phyloP scores from a whole-genome alignment of 1,284 basidiomycete genomes.

The Pseudozyma sp. region DNA sequence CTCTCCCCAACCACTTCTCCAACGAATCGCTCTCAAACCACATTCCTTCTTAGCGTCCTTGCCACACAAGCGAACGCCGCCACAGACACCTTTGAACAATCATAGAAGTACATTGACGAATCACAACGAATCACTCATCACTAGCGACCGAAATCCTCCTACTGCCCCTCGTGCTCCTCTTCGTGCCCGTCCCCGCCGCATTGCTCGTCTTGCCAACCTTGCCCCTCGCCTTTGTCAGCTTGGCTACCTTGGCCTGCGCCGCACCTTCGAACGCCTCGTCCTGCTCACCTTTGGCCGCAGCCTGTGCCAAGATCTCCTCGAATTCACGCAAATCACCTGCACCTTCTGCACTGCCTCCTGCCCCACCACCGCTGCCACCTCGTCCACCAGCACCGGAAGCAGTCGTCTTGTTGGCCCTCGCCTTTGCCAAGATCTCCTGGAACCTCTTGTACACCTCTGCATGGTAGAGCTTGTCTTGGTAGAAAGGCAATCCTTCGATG shows the following conservation, averaged over 20 bases:
- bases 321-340: constrained; percentile 62
- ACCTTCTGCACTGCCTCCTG: constrained; percentile 17
- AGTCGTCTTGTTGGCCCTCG: constrained; percentile 48
- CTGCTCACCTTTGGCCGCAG: constrained; percentile 85
- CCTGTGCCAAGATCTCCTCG: constrained; percentile 81
- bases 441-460: constrained; percentile 84
- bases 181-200: constrained; percentile 10
- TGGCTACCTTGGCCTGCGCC: constrained; percentile 52
- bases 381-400: constrained; percentile 17
- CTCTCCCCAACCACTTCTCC: no score
- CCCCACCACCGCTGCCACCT: constrained; percentile 8
- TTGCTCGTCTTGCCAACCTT: constrained; percentile 24
- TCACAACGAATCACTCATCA: constrained; percentile 23
- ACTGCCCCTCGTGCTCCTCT: constrained; percentile 25
- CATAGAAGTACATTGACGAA: constrained; percentile 4
- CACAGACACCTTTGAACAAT: no score
- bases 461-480: constrained; percentile 95
- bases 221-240: constrained; percentile 30
- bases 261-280: constrained; percentile 85
- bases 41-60: no score
- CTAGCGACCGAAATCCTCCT: constrained; percentile 37
- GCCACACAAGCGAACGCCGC: no score
- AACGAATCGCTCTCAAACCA: no score
- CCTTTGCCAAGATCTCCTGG: constrained; percentile 84
- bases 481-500: constrained; percentile 77